Evolutionary conservation across 306 rosid genomes (phyloP).

Genomic region (Rosa persica): DNA sequence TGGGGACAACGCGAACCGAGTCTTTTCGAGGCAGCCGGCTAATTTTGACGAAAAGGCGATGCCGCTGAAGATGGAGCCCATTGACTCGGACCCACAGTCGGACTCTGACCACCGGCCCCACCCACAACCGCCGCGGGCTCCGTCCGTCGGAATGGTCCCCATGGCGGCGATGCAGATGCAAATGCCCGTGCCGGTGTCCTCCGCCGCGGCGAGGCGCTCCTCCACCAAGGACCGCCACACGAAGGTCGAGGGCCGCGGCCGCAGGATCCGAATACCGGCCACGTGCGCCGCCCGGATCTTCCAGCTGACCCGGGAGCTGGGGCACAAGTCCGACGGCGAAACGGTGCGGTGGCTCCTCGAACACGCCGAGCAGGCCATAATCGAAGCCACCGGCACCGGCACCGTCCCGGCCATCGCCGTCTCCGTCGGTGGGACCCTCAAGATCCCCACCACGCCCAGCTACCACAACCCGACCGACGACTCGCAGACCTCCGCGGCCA

Average conservation of each 20-base stretch:
- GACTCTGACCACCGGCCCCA: slow-evolving; percentile 19
- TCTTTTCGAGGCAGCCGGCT: neutral
- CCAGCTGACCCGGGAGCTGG: slow-evolving; percentile 47
- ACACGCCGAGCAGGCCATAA: slow-evolving; percentile 46
- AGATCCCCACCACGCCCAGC: slow-evolving; percentile 39
- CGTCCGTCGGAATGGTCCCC: slow-evolving; percentile 26
- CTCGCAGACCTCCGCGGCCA: slow-evolving; percentile 19
- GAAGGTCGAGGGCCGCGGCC: slow-evolving; percentile 51
- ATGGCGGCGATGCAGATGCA: slow-evolving; percentile 26
- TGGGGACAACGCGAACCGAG: neutral
- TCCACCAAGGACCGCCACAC: slow-evolving; percentile 56
- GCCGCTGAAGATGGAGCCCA: slow-evolving; percentile 37
- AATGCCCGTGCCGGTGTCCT: slow-evolving; percentile 10
- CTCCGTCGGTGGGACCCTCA: slow-evolving; percentile 45
- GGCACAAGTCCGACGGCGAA: slow-evolving; percentile 53
- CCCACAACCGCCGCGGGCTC: neutral
- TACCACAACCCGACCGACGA: neutral
- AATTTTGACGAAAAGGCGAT: slow-evolving; percentile 1
- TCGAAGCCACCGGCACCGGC: slow-evolving; percentile 50
- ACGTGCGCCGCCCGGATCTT: slow-evolving; percentile 52
- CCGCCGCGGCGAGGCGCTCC: slow-evolving; percentile 22
- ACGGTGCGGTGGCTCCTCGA: slow-evolving; percentile 55
- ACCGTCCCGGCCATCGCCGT: slow-evolving; percentile 54
- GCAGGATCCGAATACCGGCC: slow-evolving; percentile 55
- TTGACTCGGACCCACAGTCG: slow-evolving; percentile 31